Evolutionary conservation across 2,329 filamentous ascomycete genomes (phyloP).

Genomic region (Clonostachys solani): DNA sequence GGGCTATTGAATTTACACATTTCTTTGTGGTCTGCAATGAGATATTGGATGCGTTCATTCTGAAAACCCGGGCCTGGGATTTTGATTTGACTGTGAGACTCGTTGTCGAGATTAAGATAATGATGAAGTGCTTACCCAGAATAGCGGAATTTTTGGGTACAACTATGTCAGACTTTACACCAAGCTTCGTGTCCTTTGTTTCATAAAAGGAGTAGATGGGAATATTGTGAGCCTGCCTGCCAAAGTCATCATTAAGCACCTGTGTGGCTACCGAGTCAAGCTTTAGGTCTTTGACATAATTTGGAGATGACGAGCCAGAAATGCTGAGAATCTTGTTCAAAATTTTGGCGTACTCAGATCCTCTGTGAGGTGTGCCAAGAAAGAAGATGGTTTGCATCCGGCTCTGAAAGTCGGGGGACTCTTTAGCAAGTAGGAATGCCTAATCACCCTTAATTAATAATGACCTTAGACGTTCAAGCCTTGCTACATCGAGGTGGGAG

Average conservation of each 20-base stretch:
- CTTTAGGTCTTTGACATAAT: slow-evolving; percentile 16
- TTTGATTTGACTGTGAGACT: background rate
- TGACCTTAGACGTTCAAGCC: background rate
- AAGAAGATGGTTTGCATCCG: slow-evolving; percentile 22
- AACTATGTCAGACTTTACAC: slow-evolving; percentile 13
- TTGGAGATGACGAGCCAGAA: slow-evolving; percentile 8
- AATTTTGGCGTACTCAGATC: slow-evolving; percentile 17
- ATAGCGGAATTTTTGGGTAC: slow-evolving; percentile 24
- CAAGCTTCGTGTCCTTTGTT: slow-evolving; percentile 16
- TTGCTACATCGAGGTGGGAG: background rate
- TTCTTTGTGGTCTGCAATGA: slow-evolving; percentile 19
- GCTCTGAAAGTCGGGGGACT: slow-evolving; percentile 2
- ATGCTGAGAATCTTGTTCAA: slow-evolving; percentile 16
- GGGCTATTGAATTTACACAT: slow-evolving; percentile 22
- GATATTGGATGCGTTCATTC: slow-evolving; percentile 14
- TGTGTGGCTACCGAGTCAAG: slow-evolving; percentile 12
- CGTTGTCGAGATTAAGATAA: background rate
- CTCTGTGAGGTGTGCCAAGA: slow-evolving; percentile 26
- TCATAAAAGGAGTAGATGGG: slow-evolving; percentile 27
- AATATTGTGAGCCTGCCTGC: slow-evolving; percentile 13
- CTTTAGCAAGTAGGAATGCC: slow-evolving; percentile 13
- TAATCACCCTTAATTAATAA: background rate
- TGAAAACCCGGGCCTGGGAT: slow-evolving; percentile 7
- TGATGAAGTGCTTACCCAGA: slow-evolving; percentile 11
- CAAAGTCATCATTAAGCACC: slow-evolving; percentile 25